These are phyloP conservation scores for Aureobasidium sp. DNA, from an alignment of 2,329 filamentous ascomycete genomes.

Conservation along the genomic window DNA sequence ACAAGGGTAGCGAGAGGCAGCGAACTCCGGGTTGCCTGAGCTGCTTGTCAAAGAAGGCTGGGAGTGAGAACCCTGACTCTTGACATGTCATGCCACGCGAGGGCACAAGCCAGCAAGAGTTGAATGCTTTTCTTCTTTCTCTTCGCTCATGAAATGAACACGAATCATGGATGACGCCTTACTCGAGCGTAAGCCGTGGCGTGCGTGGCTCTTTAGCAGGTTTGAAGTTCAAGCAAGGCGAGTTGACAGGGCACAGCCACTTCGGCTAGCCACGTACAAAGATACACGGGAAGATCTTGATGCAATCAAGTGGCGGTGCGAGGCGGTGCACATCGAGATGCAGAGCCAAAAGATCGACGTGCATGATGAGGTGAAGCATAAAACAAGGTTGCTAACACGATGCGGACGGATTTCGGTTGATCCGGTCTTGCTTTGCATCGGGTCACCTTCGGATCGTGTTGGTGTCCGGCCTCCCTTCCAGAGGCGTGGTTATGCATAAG, in stretches of 20 bases:
- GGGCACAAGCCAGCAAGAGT: background rate
- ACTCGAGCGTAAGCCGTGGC: background rate
- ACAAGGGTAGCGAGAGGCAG: background rate
- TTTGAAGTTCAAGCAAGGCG: background rate
- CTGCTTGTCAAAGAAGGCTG: constrained; percentile 2
- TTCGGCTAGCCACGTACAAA: background rate
- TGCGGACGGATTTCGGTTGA: background rate
- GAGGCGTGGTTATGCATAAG: background rate
- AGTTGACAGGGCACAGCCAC: background rate
- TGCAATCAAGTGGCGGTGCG: background rate
- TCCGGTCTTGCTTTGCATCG: background rate
- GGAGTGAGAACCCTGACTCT: background rate
- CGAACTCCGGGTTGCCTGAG: constrained; percentile 5
- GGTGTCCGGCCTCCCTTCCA: background rate
- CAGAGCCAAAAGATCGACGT: background rate
- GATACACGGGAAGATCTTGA: background rate
- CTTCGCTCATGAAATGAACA: background rate
- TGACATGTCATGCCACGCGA: background rate
- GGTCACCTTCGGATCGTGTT: background rate
- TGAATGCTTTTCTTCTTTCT: background rate
- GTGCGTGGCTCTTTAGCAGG: background rate
- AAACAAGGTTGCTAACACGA: constrained; percentile 6
- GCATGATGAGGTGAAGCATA: background rate
- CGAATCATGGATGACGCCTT: background rate
- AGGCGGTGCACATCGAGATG: background rate